Conservation (phyloP, 805 yeast genomes). For the Yamadazyma phyllophila region DNA sequence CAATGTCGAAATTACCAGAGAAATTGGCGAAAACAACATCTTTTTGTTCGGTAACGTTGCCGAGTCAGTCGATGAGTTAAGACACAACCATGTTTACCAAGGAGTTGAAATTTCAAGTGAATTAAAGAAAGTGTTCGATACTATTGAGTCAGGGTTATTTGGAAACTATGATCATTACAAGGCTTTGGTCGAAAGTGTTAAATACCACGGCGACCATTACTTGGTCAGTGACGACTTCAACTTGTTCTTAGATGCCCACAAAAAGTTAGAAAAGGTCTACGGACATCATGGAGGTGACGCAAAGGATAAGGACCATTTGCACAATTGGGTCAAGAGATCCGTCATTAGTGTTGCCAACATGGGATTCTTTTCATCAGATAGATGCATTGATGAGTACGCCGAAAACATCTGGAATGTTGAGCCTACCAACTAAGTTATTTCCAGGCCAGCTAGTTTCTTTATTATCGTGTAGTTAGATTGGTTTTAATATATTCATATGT, state of each 20-base stretch:
- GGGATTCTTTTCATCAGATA: constrained; percentile 90
- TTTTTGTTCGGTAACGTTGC: constrained; percentile 89
- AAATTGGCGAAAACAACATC: constrained; percentile 89
- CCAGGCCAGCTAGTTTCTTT: too few species aligned
- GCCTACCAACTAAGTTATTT: constrained; percentile 37
- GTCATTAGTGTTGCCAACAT: constrained; percentile 82
- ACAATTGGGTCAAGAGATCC: constrained; percentile 72
- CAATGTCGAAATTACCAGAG: constrained; percentile 90
- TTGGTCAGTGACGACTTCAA: constrained; percentile 88
- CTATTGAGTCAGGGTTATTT: constrained; percentile 67
- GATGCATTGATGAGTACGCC: constrained; percentile 90
- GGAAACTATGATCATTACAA: constrained; percentile 69
- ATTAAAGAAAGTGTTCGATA: constrained; percentile 59
- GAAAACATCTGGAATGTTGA: constrained; percentile 92
- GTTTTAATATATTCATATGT: background rate
- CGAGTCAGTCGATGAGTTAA: constrained; percentile 82
- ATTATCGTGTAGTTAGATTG: background rate
- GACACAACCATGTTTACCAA: constrained; percentile 68
- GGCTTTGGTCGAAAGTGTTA: constrained; percentile 66
- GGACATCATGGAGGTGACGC: constrained; percentile 44
- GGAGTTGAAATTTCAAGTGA: constrained; percentile 59
- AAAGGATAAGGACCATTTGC: constrained; percentile 49
- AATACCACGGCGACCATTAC: constrained; percentile 78
- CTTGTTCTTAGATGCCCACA: constrained; percentile 79
- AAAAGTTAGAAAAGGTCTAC: constrained; percentile 69